Conservation (phyloP, 1,139 yeast species). For the Pichia sp. region DNA sequence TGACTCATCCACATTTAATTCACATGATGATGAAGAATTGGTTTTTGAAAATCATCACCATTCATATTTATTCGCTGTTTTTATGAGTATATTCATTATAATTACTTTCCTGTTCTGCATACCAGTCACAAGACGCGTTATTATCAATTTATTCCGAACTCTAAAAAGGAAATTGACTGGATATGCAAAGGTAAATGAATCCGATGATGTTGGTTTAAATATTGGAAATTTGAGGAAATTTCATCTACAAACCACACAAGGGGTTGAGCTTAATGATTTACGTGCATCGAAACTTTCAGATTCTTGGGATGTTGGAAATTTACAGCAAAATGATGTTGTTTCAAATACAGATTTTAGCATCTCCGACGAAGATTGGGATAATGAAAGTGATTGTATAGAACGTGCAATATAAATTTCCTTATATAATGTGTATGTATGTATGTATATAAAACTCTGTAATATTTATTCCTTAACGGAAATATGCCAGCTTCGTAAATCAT, state of each 20-base stretch:
- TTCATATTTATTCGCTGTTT: no score
- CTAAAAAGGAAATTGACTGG: no score
- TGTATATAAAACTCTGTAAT: neutral
- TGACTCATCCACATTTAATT: neutral
- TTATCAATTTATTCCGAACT: no score
- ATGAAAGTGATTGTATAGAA: constrained; percentile 27
- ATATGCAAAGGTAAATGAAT: no score
- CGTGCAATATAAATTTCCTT: constrained; percentile 14
- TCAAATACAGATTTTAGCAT: constrained; percentile 17
- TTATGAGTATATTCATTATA: no score
- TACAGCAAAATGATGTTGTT: constrained; percentile 16
- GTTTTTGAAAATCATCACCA: no score
- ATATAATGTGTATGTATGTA: neutral
- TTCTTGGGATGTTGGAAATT: constrained; percentile 9
- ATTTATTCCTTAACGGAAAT: constrained; percentile 7
- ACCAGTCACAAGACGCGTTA: no score
- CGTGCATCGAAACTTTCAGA: neutral
- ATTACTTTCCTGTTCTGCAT: no score
- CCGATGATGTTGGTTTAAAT: neutral
- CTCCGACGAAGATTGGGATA: constrained; percentile 22
- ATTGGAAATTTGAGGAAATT: constrained; percentile 8
- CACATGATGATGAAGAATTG: constrained; percentile 22
- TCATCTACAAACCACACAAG: no score
- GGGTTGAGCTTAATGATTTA: no score
- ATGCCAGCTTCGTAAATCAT: constrained; percentile 30